phyloP scores from a whole-genome alignment of 352 stramenopile species.

The Pilasporangium apinafurcum region DNA sequence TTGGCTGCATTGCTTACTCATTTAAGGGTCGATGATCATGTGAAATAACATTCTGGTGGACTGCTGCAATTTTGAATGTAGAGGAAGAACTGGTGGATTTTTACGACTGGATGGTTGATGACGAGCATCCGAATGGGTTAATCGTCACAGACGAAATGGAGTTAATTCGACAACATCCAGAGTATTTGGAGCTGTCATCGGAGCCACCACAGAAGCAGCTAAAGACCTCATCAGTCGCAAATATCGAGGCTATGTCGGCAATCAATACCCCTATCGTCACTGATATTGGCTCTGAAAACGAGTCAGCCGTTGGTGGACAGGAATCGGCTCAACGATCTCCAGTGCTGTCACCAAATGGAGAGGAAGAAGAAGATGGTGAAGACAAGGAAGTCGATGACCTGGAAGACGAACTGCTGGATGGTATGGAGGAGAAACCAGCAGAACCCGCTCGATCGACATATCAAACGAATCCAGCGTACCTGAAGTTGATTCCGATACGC shows the following conservation, averaged over 20 bases:
- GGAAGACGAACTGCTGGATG: constrained; percentile 69
- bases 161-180: constrained; percentile 73
- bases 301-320: constrained; percentile 50
- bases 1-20: neutral
- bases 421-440: constrained; percentile 57
- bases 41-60: neutral
- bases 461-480: constrained; percentile 58
- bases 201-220: constrained; percentile 29
- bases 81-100: constrained; percentile 85
- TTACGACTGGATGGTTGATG: constrained; percentile 83
- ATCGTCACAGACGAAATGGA: constrained; percentile 78
- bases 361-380: constrained; percentile 47
- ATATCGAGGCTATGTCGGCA: constrained; percentile 32
- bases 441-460: constrained; percentile 27
- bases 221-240: constrained; percentile 17
- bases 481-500: constrained; percentile 49
- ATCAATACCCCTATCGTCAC: constrained; percentile 70
- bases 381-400: constrained; percentile 77
- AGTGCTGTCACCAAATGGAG: constrained; percentile 46
- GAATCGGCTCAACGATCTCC: constrained; percentile 65
- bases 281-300: constrained; percentile 55
- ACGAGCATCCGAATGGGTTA: constrained; percentile 60
- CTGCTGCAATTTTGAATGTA: neutral
- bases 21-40: neutral
- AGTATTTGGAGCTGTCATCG: constrained; percentile 64